A percentile compares a stretch with the other conserved stretches of the same genome.
phyloP scores from a whole-genome alignment of 331 rosid genomes.

The Quercus tomentella region DNA sequence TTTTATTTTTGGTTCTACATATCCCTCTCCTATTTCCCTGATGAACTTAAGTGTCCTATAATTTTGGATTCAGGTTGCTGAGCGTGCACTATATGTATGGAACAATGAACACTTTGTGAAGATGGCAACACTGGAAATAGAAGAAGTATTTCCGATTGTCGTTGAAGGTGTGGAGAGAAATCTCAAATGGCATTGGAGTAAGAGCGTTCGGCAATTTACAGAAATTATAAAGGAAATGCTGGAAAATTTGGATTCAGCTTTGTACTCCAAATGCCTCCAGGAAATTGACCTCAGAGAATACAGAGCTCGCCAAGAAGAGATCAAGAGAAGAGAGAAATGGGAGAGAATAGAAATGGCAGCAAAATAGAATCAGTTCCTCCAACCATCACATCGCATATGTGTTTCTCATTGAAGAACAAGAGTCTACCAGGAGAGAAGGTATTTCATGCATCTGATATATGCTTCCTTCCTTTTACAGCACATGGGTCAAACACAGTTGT shows the following conservation, averaged over 20 bases:
- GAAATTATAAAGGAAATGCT: conserved; percentile 63
- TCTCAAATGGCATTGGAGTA: conserved; percentile 77
- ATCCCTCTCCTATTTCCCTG: not conserved
- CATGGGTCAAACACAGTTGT: too few species aligned
- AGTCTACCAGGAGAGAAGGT: too few species aligned
- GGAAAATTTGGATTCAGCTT: conserved; percentile 62
- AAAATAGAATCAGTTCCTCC: conserved; percentile 29
- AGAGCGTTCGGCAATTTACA: conserved; percentile 57
- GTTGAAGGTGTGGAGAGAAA: conserved; percentile 74
- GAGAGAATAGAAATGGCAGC: conserved; percentile 56
- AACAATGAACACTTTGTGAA: conserved; percentile 80
- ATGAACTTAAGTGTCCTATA: not conserved
- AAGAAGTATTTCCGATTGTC: conserved; percentile 63
- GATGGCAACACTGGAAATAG: conserved; percentile 56
- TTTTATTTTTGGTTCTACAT: not conserved
- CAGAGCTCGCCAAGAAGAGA: conserved; percentile 36
- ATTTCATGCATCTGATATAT: too few species aligned
- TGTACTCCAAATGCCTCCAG: conserved; percentile 53
- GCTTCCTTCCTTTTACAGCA: too few species aligned
- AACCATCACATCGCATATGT: conserved; percentile 36
- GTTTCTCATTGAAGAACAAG: conserved; percentile 28
- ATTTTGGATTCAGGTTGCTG: conserved; percentile 57
- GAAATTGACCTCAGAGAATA: conserved; percentile 41
- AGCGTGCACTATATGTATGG: conserved; percentile 80
- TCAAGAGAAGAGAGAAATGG: conserved; percentile 55